phyloP scores from a whole-genome alignment of 352 stramenopile species.

The Phytophthora hibernalis region DNA sequence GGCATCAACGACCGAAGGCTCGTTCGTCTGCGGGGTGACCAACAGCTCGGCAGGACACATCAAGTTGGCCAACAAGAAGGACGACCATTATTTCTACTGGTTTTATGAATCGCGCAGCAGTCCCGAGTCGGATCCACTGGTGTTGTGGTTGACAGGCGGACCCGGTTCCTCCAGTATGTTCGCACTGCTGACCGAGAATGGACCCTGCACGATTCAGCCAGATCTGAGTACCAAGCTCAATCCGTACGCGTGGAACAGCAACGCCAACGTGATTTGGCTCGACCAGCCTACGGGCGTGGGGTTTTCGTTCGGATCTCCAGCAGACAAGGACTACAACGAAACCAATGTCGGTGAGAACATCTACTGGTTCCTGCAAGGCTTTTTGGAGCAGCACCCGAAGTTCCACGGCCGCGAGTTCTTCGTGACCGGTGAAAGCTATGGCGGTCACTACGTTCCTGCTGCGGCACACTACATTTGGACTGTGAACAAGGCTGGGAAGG shows the following conservation, averaged over 20 bases:
- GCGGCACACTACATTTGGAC: conserved; percentile 50
- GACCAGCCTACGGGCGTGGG: conserved; percentile 56
- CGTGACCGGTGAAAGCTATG: conserved; percentile 66
- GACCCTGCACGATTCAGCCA: conserved; percentile 49
- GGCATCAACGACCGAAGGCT: background rate
- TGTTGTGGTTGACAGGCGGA: conserved; percentile 66
- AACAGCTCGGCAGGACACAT: conserved; percentile 60
- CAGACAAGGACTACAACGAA: conserved; percentile 50
- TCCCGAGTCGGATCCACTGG: conserved; percentile 51
- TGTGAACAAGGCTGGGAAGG: conserved; percentile 32
- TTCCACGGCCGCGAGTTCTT: conserved; percentile 53
- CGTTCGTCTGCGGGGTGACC: conserved; percentile 26
- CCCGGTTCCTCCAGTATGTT: conserved; percentile 56
- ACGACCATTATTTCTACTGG: conserved; percentile 79
- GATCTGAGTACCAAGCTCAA: conserved; percentile 48
- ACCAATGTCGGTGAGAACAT: conserved; percentile 56
- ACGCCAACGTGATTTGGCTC: conserved; percentile 63
- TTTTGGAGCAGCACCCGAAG: conserved; percentile 55
- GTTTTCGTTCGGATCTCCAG: conserved; percentile 43
- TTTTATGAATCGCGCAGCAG: conserved; percentile 60
- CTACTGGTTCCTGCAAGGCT: conserved; percentile 60
- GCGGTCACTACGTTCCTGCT: conserved; percentile 59
- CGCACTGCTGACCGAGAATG: conserved; percentile 62
- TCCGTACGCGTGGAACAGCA: conserved; percentile 55
- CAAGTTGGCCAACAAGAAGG: conserved; percentile 59